A percentile compares a stretch with the other conserved stretches of the same genome.
Evolutionary conservation across 202 grass and related monocot genomes (phyloP).

Genomic region (Bolboschoenoplectus hybrid): DNA sequence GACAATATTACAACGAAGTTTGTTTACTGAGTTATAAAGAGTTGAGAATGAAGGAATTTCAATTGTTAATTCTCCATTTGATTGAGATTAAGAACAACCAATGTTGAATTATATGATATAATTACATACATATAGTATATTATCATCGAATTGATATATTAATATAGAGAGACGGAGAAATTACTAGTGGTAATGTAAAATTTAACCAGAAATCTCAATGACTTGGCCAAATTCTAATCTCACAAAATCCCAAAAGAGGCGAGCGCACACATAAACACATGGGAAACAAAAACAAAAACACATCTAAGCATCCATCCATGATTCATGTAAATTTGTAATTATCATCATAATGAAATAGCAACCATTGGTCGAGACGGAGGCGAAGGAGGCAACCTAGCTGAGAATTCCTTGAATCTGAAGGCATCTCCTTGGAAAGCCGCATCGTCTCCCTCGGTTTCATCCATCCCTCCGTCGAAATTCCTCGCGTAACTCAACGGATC

Average conservation of each 20-base stretch:
- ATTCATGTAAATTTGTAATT: not conserved
- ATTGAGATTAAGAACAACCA: not conserved
- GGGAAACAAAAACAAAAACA: conserved; percentile 12
- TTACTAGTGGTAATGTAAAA: not conserved
- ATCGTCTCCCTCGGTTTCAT: not conserved
- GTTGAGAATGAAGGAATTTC: not conserved
- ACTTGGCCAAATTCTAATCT: not conserved
- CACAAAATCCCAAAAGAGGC: not conserved
- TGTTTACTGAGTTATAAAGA: not conserved
- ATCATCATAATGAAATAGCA: conserved; percentile 17
- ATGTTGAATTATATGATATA: not conserved
- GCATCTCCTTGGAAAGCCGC: conserved; percentile 24
- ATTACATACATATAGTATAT: not conserved
- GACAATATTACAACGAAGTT: not conserved
- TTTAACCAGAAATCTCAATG: not conserved
- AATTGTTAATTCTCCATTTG: not conserved
- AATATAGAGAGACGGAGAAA: not conserved
- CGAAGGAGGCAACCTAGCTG: conserved; percentile 52
- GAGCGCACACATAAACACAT: conserved; percentile 5
- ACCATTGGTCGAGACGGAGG: conserved; percentile 6
- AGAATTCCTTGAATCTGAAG: conserved; percentile 63
- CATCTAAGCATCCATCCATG: not conserved
- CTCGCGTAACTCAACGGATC: conserved; percentile 89
- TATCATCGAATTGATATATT: not conserved
- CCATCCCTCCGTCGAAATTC: conserved; percentile 72